These are phyloP conservation scores for Neonectria magnoliae DNA, from an alignment of 2,329 filamentous ascomycete species.

Conservation along the genomic window DNA sequence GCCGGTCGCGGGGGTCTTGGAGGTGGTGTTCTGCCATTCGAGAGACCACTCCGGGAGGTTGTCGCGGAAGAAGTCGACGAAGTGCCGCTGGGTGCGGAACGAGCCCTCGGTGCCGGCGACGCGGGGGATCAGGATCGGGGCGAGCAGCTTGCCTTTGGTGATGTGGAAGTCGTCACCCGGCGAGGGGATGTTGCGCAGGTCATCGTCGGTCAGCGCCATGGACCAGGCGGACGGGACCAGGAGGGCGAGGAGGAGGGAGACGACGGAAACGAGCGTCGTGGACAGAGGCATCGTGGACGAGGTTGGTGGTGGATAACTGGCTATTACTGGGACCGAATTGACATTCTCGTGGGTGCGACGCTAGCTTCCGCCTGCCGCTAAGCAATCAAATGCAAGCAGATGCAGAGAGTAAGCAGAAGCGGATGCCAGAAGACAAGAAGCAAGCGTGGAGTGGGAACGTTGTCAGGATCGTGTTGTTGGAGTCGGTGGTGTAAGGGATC, in stretches of 20 bases:
- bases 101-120: conserved; percentile 88
- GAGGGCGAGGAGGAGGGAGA: conserved; percentile 33
- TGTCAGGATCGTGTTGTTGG: background rate
- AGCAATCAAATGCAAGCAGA: conserved; percentile 48
- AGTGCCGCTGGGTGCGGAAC: conserved; percentile 77
- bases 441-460: background rate
- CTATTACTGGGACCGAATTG: conserved; percentile 18
- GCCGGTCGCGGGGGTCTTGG: conserved; percentile 80
- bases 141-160: conserved; percentile 76
- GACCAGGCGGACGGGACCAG: conserved; percentile 50
- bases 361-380: conserved; percentile 39
- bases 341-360: conserved; percentile 7
- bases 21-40: conserved; percentile 89
- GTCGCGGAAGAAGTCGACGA: conserved; percentile 81
- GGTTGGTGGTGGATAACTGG: background rate
- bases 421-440: background rate
- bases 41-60: conserved; percentile 83
- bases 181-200: conserved; percentile 76
- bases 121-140: conserved; percentile 87
- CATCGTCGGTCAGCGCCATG: conserved; percentile 75
- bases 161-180: conserved; percentile 83
- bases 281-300: conserved; percentile 33
- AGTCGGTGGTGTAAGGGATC: background rate
- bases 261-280: conserved; percentile 30
- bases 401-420: background rate